Conservation (phyloP, 177 flowering plant genomes). For the Vitis hybrid region DNA sequence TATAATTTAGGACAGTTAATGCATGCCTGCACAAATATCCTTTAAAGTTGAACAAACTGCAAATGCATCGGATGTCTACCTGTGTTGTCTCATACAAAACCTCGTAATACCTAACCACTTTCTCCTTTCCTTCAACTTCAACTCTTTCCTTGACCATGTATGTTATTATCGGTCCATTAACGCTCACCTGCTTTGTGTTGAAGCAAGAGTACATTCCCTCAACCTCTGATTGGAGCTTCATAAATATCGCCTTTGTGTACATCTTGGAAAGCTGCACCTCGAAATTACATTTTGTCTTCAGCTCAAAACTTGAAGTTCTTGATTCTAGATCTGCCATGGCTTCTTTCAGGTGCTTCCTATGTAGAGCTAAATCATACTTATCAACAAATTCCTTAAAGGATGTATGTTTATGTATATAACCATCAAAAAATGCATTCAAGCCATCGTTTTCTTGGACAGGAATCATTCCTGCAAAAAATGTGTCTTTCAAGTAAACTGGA, state of each 20-base stretch:
- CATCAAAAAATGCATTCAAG: constrained; percentile 34
- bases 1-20: constrained; percentile 39
- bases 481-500: constrained; percentile 40
- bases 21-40: constrained; percentile 60
- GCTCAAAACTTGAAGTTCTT: constrained; percentile 23
- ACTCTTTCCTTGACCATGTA: constrained; percentile 44
- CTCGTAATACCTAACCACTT: constrained; percentile 37
- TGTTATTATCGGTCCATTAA: constrained; percentile 39
- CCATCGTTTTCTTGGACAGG: constrained; percentile 27
- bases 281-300: constrained; percentile 41
- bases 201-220: constrained; percentile 52
- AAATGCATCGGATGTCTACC: constrained; percentile 49
- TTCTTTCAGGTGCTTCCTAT: constrained; percentile 44
- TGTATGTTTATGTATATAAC: constrained; percentile 44
- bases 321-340: constrained; percentile 43
- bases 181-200: constrained; percentile 42
- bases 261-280: constrained; percentile 46
- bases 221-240: constrained; percentile 44
- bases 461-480: constrained; percentile 41
- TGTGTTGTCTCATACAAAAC: constrained; percentile 44
- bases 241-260: constrained; percentile 48
- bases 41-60: constrained; percentile 51
- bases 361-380: constrained; percentile 45
- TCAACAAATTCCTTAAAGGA: constrained; percentile 46
- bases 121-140: constrained; percentile 29